phyloP scores from a whole-genome alignment of 768 basidiomycete species.

The Lentinula guzmanii region DNA sequence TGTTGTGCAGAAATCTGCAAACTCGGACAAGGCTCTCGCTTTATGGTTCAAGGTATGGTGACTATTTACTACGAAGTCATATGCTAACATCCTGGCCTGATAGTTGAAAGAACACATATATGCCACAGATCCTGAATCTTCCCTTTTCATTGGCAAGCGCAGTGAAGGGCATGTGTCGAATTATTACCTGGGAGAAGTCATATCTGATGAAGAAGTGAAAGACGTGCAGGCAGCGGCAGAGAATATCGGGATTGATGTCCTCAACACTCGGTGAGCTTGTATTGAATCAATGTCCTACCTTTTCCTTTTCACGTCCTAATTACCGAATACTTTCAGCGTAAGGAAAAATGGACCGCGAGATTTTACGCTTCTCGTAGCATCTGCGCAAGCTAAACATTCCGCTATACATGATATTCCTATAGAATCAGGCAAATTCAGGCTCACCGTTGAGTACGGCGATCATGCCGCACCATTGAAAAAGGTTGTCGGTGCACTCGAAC shows the following conservation, averaged over 20 bases:
- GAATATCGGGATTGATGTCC: constrained; percentile 63
- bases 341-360: constrained; percentile 56
- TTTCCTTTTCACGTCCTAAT: background rate
- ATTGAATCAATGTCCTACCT: background rate
- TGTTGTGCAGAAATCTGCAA: constrained; percentile 56
- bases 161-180: constrained; percentile 73
- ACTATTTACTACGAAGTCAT: background rate
- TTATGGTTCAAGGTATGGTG: constrained; percentile 56
- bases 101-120: constrained; percentile 78
- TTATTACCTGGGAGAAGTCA: constrained; percentile 74
- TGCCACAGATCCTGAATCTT: constrained; percentile 53
- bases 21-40: constrained; percentile 44
- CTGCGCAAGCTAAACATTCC: constrained; percentile 38
- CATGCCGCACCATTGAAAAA: constrained; percentile 52
- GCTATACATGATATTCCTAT: constrained; percentile 41
- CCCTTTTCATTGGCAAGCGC: constrained; percentile 76
- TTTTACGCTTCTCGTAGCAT: constrained; percentile 75
- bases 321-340: constrained; percentile 38
- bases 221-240: constrained; percentile 73
- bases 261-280: constrained; percentile 68
- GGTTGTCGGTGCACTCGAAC: constrained; percentile 47
- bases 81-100: background rate
- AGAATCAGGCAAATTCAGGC: constrained; percentile 34
- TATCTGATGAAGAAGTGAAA: constrained; percentile 74
- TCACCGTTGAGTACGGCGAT: constrained; percentile 75